These are phyloP conservation scores for Rhodotorula sp. DNA, from an alignment of 1,284 basidiomycete species.

Conservation along the genomic window DNA sequence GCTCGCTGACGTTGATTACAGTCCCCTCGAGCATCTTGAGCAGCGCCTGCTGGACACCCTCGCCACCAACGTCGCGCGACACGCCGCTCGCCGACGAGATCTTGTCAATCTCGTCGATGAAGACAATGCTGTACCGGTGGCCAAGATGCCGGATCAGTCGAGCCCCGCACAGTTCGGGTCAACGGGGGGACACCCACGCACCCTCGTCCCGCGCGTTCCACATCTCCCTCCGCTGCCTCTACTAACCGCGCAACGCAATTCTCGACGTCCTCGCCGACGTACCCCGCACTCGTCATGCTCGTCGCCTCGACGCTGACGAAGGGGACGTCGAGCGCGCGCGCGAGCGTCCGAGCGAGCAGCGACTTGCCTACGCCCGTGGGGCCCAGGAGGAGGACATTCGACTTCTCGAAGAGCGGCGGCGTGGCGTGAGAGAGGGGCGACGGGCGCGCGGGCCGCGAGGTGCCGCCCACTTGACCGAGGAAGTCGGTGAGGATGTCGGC, in stretches of 20 bases:
- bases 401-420: slow-evolving; percentile 71
- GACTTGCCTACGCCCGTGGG: slow-evolving; percentile 72
- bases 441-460: slow-evolving; percentile 50
- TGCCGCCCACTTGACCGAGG: slow-evolving; percentile 44
- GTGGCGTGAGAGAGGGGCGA: slow-evolving; percentile 1
- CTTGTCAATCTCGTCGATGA: slow-evolving; percentile 96
- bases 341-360: slow-evolving; percentile 77
- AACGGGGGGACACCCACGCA: neutral
- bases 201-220: slow-evolving; percentile 58
- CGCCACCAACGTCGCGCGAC: slow-evolving; percentile 82
- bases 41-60: slow-evolving; percentile 91
- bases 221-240: slow-evolving; percentile 84
- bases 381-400: slow-evolving; percentile 79
- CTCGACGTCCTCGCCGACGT: slow-evolving; percentile 93
- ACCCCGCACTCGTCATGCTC: slow-evolving; percentile 55
- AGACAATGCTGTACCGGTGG: slow-evolving; percentile 66
- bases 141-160: too few species aligned
- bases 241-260: slow-evolving; percentile 80
- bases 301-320: slow-evolving; percentile 63
- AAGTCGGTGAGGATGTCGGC: slow-evolving; percentile 27
- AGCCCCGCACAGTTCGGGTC: neutral
- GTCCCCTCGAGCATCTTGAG: slow-evolving; percentile 89
- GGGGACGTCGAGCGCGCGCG: slow-evolving; percentile 82
- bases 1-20: slow-evolving; percentile 70
- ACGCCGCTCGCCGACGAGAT: slow-evolving; percentile 68